Evolutionary conservation across 148 eudicot genomes (phyloP), one percentile per base, ranked within the genome.

Genomic region (Polygonum maritimum): DNA sequence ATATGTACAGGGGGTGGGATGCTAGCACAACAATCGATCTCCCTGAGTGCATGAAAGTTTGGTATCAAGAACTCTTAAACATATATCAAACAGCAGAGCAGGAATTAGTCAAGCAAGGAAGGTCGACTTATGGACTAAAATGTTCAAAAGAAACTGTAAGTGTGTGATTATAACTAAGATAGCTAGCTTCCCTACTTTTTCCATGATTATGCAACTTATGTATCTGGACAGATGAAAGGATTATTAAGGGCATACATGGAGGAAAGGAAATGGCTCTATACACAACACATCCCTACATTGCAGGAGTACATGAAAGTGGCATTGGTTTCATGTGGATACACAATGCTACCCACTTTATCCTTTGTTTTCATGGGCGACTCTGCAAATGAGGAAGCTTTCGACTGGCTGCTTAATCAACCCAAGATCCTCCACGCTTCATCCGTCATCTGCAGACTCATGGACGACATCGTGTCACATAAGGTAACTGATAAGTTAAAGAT

Each of bases 261-360:
- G 63, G 76, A 74, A 54, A 14, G 26, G 11, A 74, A 74, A 33
- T 74, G 69, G 76, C 31, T 54, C 0, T 16, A 33, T 6, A 35
- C 3, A 58, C 13, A 35, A 33, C 31, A 36, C 0, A 1, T 48
- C 6, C 75, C 75, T 3, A 73, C 75, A 73, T 26, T 73, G 0
- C 58, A 74, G n/a, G 76, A 74, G 67, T 52, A 74, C 26, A 52
- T 54, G 76, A 54, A 74, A 38, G 47, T 74, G 9, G 47, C 76
- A 35, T 36, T 36, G 48, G 48, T 54, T 5, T 8, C 65, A 51
- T 5, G 13, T 38, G 67, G 47, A 5, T 33, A 74, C 33, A 47
- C 67, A 2, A 36, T 51, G 76, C 14, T 74, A 13, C 14, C 21
- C 35, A 14, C 12, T 41, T 39, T 48, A 36, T 74, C 76, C n/a